Evolutionary conservation across 2,329 filamentous ascomycete genomes (phyloP).

Genomic region (Cladophialophora exuberans): DNA sequence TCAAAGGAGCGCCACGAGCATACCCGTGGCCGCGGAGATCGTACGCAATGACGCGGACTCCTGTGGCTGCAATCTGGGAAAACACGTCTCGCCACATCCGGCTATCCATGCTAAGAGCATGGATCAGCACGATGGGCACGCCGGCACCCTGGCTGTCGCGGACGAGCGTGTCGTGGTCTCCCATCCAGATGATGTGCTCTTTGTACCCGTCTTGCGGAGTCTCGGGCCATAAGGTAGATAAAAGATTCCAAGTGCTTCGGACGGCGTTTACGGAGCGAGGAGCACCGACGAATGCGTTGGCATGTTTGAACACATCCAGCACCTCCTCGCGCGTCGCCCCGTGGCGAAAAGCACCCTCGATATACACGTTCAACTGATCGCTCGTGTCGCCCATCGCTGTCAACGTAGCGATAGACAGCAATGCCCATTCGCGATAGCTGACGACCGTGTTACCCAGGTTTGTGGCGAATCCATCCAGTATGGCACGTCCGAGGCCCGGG

Average conservation of each 20-base stretch:
- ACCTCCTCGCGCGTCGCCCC: constrained; percentile 1
- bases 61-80: not conserved
- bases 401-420: not conserved
- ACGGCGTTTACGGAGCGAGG: constrained; percentile 3
- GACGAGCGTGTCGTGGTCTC: constrained; percentile 4
- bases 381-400: constrained; percentile 1
- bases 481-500: not conserved
- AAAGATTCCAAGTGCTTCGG: not conserved
- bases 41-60: constrained; percentile 4
- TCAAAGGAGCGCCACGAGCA: not conserved
- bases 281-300: not conserved
- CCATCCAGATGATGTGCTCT: not conserved
- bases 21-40: constrained; percentile 14
- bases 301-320: not conserved
- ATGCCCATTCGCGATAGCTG: constrained; percentile 8
- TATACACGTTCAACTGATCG: constrained; percentile 3
- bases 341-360: not conserved
- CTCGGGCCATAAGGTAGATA: not conserved
- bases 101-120: constrained; percentile 7
- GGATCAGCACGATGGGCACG: constrained; percentile 10
- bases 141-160: not conserved
- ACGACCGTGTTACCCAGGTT: not conserved
- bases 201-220: not conserved
- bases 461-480: not conserved
- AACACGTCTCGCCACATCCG: constrained; percentile 12